A percentile compares a stretch with the other conserved stretches of the same genome.
Conservation (phyloP, 2,329 filamentous ascomycete species). For the Saccharata proteae region DNA sequence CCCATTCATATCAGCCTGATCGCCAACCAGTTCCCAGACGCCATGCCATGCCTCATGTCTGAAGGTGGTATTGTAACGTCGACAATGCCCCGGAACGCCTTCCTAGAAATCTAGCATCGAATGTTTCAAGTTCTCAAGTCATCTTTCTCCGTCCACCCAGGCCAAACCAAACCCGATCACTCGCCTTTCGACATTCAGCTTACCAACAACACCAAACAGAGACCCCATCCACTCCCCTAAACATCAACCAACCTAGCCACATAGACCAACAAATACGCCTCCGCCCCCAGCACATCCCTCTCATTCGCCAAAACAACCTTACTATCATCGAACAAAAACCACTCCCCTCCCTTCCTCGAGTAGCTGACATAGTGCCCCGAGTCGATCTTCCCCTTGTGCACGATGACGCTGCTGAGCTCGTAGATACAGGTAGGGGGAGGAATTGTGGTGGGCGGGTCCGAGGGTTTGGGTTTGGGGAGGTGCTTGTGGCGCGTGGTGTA, state of each 20-base stretch:
- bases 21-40: too few species aligned
- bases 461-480: slow-evolving; percentile 21
- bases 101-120: too few species aligned
- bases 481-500: slow-evolving; percentile 57
- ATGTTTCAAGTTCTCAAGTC: too few species aligned
- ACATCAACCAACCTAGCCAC: slow-evolving; percentile 14
- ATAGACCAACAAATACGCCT: slow-evolving; percentile 89
- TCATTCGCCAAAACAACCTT: slow-evolving; percentile 76
- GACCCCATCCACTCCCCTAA: not conserved
- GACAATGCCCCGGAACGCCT: too few species aligned
- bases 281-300: slow-evolving; percentile 71
- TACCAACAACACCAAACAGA: not conserved
- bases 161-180: too few species aligned
- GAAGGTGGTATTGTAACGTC: too few species aligned
- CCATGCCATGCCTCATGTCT: too few species aligned
- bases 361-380: slow-evolving; percentile 91
- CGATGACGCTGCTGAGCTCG: slow-evolving; percentile 78
- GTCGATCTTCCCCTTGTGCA: slow-evolving; percentile 87
- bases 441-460: slow-evolving; percentile 16
- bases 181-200: too few species aligned
- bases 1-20: too few species aligned
- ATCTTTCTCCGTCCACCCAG: too few species aligned
- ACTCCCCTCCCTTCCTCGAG: slow-evolving; percentile 70
- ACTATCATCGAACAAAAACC: slow-evolving; percentile 94
- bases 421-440: slow-evolving; percentile 53